These are phyloP conservation scores for Pseudonectria foliicola DNA, from an alignment of 2,329 filamentous ascomycete genomes.

Conservation along the genomic window DNA sequence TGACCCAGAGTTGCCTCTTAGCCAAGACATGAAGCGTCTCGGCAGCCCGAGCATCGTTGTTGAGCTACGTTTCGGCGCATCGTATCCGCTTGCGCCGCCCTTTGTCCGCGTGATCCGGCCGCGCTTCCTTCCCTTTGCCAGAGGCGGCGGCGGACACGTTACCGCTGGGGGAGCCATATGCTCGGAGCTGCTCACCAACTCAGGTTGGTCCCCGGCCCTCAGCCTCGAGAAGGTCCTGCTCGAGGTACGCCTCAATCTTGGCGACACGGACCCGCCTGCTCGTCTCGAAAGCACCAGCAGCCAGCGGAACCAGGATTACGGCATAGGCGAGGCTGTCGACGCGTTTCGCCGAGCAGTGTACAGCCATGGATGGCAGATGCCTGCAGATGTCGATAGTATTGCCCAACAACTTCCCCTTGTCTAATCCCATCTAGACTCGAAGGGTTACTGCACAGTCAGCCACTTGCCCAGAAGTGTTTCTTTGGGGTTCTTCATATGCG, in stretches of 20 bases:
- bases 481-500: too few species aligned
- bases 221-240: constrained; percentile 74
- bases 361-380: constrained; percentile 67
- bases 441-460: too few species aligned
- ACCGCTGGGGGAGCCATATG: constrained; percentile 76
- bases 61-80: constrained; percentile 71
- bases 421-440: too few species aligned
- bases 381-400: constrained; percentile 50
- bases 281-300: constrained; percentile 43
- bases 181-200: constrained; percentile 78
- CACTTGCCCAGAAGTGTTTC: too few species aligned
- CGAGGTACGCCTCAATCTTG: constrained; percentile 73
- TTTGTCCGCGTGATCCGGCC: constrained; percentile 80
- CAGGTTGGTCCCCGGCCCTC: constrained; percentile 69
- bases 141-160: constrained; percentile 79
- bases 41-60: constrained; percentile 63
- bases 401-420: constrained; percentile 9
- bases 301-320: constrained; percentile 45
- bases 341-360: constrained; percentile 63
- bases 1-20: constrained; percentile 59
- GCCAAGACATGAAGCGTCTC: constrained; percentile 62
- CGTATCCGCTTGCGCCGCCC: constrained; percentile 72
- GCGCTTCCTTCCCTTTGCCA: constrained; percentile 63
- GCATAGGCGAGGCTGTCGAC: constrained; percentile 60
- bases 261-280: constrained; percentile 64